Evolutionary conservation across 331 rosid species (phyloP).

Genomic region (Rosa hybrid): DNA sequence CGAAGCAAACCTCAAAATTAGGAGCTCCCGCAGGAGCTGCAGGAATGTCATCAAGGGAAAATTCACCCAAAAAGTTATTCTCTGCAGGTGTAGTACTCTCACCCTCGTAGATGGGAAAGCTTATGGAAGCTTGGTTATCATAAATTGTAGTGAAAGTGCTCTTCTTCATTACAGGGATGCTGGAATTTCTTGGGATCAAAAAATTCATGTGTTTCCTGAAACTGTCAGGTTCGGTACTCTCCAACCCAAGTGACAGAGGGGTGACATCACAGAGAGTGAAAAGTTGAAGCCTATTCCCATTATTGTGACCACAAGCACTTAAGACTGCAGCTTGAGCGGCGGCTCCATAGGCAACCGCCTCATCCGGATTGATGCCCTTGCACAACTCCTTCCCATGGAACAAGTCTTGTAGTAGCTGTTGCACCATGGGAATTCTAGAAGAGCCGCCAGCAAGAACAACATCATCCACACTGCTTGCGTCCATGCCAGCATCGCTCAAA

Average conservation of each 20-base stretch:
- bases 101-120: background rate
- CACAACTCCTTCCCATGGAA: background rate
- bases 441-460: slow-evolving; percentile 2
- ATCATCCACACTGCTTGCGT: background rate
- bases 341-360: background rate
- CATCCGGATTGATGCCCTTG: background rate
- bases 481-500: background rate
- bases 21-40: background rate
- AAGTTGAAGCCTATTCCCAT: background rate
- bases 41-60: background rate
- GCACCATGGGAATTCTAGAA: background rate
- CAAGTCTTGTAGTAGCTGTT: background rate
- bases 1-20: background rate
- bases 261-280: background rate
- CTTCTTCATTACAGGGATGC: background rate
- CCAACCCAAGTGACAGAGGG: background rate
- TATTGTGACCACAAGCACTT: background rate
- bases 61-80: background rate
- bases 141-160: background rate
- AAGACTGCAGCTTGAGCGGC: background rate
- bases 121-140: background rate
- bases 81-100: background rate
- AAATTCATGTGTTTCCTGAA: background rate
- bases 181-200: background rate
- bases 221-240: background rate